Evolutionary conservation across 352 stramenopile species (phyloP).

Genomic region (Blastocystis sp.): DNA sequence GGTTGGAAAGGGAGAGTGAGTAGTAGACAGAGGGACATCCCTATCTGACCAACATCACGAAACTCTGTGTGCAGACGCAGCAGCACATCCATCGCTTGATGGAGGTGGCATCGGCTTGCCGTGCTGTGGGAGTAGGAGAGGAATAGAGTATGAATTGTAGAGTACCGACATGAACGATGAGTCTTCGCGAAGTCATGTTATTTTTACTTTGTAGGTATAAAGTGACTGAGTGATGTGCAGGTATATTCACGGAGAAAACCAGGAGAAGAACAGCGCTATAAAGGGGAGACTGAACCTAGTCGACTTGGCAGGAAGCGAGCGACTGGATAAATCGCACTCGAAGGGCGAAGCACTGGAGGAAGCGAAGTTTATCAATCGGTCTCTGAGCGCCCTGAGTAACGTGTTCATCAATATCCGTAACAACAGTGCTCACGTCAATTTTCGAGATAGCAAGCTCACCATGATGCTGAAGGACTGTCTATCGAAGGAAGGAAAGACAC

Average conservation of each 20-base stretch:
- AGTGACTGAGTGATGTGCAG: slow-evolving; percentile 63
- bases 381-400: slow-evolving; percentile 89
- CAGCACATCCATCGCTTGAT: slow-evolving; percentile 73
- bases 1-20: background rate
- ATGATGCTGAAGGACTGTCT: slow-evolving; percentile 96
- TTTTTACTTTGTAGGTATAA: slow-evolving; percentile 84
- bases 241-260: slow-evolving; percentile 75
- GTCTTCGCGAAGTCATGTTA: slow-evolving; percentile 91
- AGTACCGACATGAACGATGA: slow-evolving; percentile 96
- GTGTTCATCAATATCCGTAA: slow-evolving; percentile 95
- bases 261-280: slow-evolving; percentile 80
- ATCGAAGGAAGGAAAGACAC: slow-evolving; percentile 94
- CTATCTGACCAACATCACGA: slow-evolving; percentile 77
- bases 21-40: slow-evolving; percentile 60
- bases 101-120: slow-evolving; percentile 77
- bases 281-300: slow-evolving; percentile 85
- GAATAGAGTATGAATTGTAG: slow-evolving; percentile 65
- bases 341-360: slow-evolving; percentile 87
- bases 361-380: slow-evolving; percentile 98
- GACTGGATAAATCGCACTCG: slow-evolving; percentile 83
- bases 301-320: slow-evolving; percentile 90
- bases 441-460: slow-evolving; percentile 97
- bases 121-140: slow-evolving; percentile 76
- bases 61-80: slow-evolving; percentile 72
- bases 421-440: slow-evolving; percentile 85